Conservation (phyloP, 129 eudicot genomes). For the Flaveria brownii region DNA sequence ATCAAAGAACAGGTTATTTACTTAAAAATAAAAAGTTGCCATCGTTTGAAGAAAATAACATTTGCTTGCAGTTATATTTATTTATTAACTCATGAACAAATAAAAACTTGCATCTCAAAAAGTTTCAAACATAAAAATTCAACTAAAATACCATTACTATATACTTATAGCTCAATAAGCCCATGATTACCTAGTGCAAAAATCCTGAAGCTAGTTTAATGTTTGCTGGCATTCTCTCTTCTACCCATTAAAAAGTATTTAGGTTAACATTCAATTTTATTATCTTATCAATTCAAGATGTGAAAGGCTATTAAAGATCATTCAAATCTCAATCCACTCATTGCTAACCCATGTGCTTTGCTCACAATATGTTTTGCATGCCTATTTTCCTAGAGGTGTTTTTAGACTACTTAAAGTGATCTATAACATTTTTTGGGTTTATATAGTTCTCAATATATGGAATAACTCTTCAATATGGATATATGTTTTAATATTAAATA, state of each 20-base stretch:
- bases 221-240: slow-evolving; percentile 12
- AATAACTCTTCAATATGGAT: neutral
- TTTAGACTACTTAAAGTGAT: neutral
- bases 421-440: neutral
- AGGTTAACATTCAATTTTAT: neutral
- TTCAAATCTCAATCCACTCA: too few relatives aligned
- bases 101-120: neutral
- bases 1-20: slow-evolving; percentile 13
- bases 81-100: neutral
- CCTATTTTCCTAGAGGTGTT: too few relatives aligned
- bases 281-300: neutral
- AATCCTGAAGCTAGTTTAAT: neutral
- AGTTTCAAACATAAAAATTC: neutral
- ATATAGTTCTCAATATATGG: neutral
- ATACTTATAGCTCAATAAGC: slow-evolving; percentile 6
- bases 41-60: neutral
- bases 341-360: neutral
- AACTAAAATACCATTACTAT: slow-evolving; percentile 5
- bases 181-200: neutral
- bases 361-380: neutral
- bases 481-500: neutral
- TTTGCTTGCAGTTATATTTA: neutral
- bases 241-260: neutral
- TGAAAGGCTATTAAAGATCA: too few relatives aligned
- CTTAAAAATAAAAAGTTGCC: too few relatives aligned